Evolutionary conservation across 1,284 basidiomycete genomes (phyloP).

Genomic region (Xerocomus nothofagi): DNA sequence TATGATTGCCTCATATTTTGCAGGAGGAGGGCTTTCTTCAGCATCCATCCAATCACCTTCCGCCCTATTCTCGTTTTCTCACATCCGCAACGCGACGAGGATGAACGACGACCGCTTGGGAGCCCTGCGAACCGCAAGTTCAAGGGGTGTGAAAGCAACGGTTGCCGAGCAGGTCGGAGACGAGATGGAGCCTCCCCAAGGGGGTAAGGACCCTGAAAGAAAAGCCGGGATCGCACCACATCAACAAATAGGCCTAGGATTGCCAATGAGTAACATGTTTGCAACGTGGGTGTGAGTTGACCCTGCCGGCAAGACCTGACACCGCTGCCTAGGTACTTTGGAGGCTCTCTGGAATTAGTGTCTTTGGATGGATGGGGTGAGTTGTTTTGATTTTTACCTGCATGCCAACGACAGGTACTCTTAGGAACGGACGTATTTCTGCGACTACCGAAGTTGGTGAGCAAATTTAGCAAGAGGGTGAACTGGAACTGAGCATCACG

Average conservation of each 20-base stretch:
- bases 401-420: neutral
- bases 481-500: slow-evolving; percentile 4
- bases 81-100: slow-evolving; percentile 69
- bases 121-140: slow-evolving; percentile 66
- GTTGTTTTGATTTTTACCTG: slow-evolving; percentile 21
- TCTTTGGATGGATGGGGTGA: slow-evolving; percentile 82
- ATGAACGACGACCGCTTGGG: slow-evolving; percentile 67
- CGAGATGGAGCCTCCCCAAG: slow-evolving; percentile 18
- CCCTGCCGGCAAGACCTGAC: slow-evolving; percentile 5
- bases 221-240: slow-evolving; percentile 53
- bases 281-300: slow-evolving; percentile 55
- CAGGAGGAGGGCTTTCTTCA: slow-evolving; percentile 69
- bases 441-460: slow-evolving; percentile 76
- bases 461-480: slow-evolving; percentile 26
- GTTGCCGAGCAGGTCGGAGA: slow-evolving; percentile 68
- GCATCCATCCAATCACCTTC: slow-evolving; percentile 58
- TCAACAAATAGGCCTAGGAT: slow-evolving; percentile 71
- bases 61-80: slow-evolving; percentile 83
- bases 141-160: slow-evolving; percentile 70
- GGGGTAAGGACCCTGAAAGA: slow-evolving; percentile 41
- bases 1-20: slow-evolving; percentile 1
- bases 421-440: slow-evolving; percentile 81
- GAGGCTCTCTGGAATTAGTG: slow-evolving; percentile 78
- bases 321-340: slow-evolving; percentile 61
- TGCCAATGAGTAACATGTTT: slow-evolving; percentile 86